Conservation (phyloP, 345 rosid species). For the Alliaria petiolata region DNA sequence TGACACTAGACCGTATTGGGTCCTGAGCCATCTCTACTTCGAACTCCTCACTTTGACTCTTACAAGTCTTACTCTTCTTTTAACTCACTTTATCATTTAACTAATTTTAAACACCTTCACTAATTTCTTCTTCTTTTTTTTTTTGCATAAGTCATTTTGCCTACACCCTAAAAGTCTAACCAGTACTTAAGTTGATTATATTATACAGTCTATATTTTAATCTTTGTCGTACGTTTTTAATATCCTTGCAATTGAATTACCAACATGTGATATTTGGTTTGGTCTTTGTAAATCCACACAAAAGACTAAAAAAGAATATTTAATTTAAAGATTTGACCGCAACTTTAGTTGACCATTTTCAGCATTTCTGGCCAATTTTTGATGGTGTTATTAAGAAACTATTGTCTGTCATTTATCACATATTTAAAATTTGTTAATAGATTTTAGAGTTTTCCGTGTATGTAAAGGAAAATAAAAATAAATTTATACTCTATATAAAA, state of each 20-base stretch:
- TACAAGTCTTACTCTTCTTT: constrained; percentile 27
- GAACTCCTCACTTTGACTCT: constrained; percentile 49
- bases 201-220: background rate
- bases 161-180: no score
- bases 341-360: constrained; percentile 11
- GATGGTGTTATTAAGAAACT: background rate
- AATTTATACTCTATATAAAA: background rate
- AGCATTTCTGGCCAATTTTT: background rate
- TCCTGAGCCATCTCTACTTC: constrained; percentile 46
- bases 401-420: background rate
- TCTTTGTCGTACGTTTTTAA: background rate
- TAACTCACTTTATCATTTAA: constrained; percentile 8
- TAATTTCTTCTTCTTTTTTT: background rate
- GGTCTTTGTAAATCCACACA: constrained; percentile 17
- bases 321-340: background rate
- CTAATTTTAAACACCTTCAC: constrained; percentile 7
- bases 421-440: no score
- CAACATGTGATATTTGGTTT: constrained; percentile 6
- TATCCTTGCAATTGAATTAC: constrained; percentile 6
- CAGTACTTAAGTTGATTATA: background rate
- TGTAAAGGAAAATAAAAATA: background rate
- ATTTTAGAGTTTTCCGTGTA: no score
- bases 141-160: no score
- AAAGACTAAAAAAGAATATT: background rate
- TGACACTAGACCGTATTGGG: constrained; percentile 42